Evolutionary conservation across 495 filamentous ascomycete genomes (phyloP).

Genomic region (Aspergillus sparsus): DNA sequence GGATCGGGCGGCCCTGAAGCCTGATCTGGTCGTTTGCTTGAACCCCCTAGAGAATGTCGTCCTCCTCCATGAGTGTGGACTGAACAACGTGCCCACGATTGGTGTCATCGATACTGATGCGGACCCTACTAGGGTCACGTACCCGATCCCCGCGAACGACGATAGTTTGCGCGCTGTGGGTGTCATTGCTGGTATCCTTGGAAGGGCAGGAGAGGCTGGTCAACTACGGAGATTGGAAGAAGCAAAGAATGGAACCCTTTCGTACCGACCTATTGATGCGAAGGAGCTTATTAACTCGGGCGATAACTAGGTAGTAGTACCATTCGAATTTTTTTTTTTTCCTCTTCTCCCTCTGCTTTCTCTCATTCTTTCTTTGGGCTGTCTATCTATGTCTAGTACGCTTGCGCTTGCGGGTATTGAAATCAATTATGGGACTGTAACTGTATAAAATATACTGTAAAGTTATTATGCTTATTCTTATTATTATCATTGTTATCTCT

Average conservation of each 20-base stretch:
- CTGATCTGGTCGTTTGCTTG: constrained; percentile 88
- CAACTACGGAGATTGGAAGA: constrained; percentile 61
- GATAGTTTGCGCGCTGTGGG: constrained; percentile 82
- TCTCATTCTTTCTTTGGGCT: constrained; percentile 12
- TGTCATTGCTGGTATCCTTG: constrained; percentile 83
- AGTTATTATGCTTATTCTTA: constrained; percentile 27
- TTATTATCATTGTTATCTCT: constrained; percentile 14
- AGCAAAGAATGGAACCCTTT: constrained; percentile 59
- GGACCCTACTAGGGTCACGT: constrained; percentile 91
- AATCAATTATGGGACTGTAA: constrained; percentile 31
- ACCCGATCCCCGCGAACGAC: constrained; percentile 95
- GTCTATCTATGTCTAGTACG: no score
- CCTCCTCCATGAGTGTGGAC: constrained; percentile 84
- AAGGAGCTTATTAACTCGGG: constrained; percentile 21
- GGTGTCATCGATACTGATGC: constrained; percentile 93
- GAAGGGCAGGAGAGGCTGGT: constrained; percentile 78
- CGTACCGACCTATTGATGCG: constrained; percentile 53
- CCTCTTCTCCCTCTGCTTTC: constrained; percentile 15
- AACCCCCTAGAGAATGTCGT: constrained; percentile 92
- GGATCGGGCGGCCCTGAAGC: constrained; percentile 66
- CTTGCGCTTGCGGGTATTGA: constrained; percentile 17
- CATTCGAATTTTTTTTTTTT: neutral
- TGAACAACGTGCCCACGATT: constrained; percentile 89
- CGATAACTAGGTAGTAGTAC: constrained; percentile 25
- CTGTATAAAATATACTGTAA: constrained; percentile 40